Base-by-base conservation (phyloP, 139 green algal genomes). In the Picochlorum sp. region DNA sequence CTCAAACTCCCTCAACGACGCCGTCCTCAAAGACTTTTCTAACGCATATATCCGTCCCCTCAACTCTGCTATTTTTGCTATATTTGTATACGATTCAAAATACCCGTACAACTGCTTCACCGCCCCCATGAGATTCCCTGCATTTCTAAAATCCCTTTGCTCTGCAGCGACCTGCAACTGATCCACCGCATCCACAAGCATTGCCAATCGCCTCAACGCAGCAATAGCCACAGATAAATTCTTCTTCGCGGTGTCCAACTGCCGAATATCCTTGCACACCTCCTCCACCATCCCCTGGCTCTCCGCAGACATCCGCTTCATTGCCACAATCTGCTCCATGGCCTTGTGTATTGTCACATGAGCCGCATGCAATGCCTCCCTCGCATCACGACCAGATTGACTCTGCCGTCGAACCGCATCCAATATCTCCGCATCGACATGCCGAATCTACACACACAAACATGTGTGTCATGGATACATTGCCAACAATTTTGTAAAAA, bases 151-250 rank as follows among this genome's bases (percentile, higher is more conserved):
- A 69, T 94, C 80, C 54, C 90, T 76, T 23, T 84, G 68, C 64
- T 85, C 78, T 46, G 71, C 75, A 5, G 73, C 69, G 49, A 82
- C 72, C 79, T 90, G 80, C 66, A 90, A 75, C 77, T 82, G 56
- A 44, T 80, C 68, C 18, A 90, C 76, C 13, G 89, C 89, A 34
- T 82, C 81, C 32, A 90, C 87, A 4, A 98, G 84, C 92, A 98
- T 98, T 8, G 87, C 83, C 16, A 98, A 81, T 2, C 93, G 75
- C 21, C 94, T 69, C 38, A 98, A 75, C 9, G 88, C 85, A 10
- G 93, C 98, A 74, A 98, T 98, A 65, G 90, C 89, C 76, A 81
- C 76, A 0, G 90, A 97, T 8, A 98, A 81, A 77, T 98, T 89
- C 58, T 84, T 84, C 81, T 98, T 98, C 18, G 93, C 94, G 59